Evolutionary conservation across 2,329 filamentous ascomycete genomes (phyloP), one percentile per base, ranked within the genome.

Genomic region (Talaromyces sp.): DNA sequence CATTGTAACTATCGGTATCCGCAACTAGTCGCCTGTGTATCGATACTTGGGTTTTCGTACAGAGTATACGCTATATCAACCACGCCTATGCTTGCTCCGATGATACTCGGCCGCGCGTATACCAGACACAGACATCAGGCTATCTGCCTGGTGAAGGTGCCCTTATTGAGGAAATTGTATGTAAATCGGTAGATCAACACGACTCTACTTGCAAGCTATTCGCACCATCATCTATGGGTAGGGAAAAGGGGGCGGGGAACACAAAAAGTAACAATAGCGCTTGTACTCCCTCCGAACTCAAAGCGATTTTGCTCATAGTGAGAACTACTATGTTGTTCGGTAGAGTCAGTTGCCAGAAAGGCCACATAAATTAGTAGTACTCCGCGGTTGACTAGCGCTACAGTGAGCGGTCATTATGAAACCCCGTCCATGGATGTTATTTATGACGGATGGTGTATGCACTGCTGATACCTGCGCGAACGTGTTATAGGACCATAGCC

Each of bases 191-290:
- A 54, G 31, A 35, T 54, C 31, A 54, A 6, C 50, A 54, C 11
- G 18, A 37, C 50, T 33, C 50, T 54, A 14, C 16, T 54, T 35
- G 50, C 31, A 37, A 54, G 50, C 37, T 35, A 23, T 37, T 54
- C 31, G 50, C 11, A 54, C 35, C 31, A 35, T 54, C 18, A 28
- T n/a, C 46, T 9, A 28, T n/a, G 46, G 46, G n/a, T 23, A 37
- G 8, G 46, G 25, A 54, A 54, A 54, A 35, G 50, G 50, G 50
- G 50, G 28, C 28, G 50, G 50, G 50, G 28, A 54, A 54, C 28
- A 54, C n/a, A 6, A 14, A 1, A 54, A 23, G n/a, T 35, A 54
- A 54, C 50, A 54, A 52, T 33, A n/a, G 28, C 28, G 28, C 28
- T 18, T 54, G 18, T 35, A 37, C 31, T 54, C 50, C 50, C 21